These are phyloP conservation scores for Solanum dulcamara DNA, from an alignment of 257 asterid species.

Conservation along the genomic window DNA sequence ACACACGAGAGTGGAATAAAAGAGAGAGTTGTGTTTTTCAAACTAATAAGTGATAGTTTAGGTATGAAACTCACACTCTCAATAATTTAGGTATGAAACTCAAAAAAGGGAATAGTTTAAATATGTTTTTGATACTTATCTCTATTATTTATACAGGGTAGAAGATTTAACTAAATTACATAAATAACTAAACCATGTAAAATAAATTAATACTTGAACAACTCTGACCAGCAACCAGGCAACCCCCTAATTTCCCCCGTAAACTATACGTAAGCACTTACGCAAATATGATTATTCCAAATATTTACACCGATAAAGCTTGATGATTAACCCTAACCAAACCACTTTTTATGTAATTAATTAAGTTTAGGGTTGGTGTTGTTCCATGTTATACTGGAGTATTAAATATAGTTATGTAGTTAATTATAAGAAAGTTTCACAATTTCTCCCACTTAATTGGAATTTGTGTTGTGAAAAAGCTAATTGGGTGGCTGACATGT, in stretches of 20 bases:
- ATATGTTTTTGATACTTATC: too few species aligned
- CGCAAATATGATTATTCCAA: conserved; percentile 7
- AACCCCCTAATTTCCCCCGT: background rate
- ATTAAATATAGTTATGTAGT: background rate
- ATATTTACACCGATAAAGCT: background rate
- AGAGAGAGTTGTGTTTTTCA: too few species aligned
- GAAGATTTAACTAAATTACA: too few species aligned
- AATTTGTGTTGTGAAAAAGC: background rate
- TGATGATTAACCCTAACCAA: background rate
- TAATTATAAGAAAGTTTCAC: background rate
- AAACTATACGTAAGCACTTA: conserved; percentile 29
- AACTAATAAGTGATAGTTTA: too few species aligned
- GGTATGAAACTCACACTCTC: too few species aligned
- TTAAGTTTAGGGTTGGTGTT: background rate
- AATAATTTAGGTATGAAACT: too few species aligned
- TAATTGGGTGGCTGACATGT: background rate
- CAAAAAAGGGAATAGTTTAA: too few species aligned
- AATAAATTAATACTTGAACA: background rate
- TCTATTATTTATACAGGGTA: too few species aligned
- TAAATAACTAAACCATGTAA: too few species aligned
- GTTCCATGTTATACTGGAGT: background rate
- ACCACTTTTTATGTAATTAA: background rate
- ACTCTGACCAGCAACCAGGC: background rate
- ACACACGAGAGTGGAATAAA: too few species aligned
- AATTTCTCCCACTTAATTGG: conserved; percentile 1